Percentiles rank a stretch among this genome's conserved stretches.
Evolutionary conservation across 805 yeast species (phyloP).

Genomic region (Candida dajiaensis): DNA sequence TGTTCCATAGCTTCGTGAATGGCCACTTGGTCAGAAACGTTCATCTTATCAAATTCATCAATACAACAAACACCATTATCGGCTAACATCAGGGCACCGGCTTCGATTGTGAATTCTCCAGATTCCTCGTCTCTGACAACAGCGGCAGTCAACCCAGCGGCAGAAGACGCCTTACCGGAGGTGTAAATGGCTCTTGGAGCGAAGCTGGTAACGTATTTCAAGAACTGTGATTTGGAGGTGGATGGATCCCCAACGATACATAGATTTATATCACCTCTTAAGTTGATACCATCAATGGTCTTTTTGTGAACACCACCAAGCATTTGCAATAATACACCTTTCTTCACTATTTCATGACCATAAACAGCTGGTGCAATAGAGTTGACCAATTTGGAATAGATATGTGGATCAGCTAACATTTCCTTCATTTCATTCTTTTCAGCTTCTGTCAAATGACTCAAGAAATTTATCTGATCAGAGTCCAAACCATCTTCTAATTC

Average conservation of each 20-base stretch:
- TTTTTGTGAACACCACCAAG: slow-evolving; percentile 94
- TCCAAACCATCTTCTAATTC: slow-evolving; percentile 37
- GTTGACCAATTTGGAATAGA: slow-evolving; percentile 76
- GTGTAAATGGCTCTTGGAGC: slow-evolving; percentile 95
- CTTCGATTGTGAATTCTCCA: slow-evolving; percentile 95
- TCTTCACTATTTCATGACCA: slow-evolving; percentile 92
- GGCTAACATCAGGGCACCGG: slow-evolving; percentile 97
- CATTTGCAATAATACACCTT: slow-evolving; percentile 83
- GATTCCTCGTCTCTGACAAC: slow-evolving; percentile 96
- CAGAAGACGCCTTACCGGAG: slow-evolving; percentile 97
- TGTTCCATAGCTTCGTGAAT: slow-evolving; percentile 99
- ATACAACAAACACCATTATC: slow-evolving; percentile 98
- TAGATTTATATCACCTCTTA: slow-evolving; percentile 94
- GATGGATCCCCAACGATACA: slow-evolving; percentile 98
- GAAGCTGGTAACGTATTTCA: slow-evolving; percentile 87
- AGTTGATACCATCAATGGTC: slow-evolving; percentile 88
- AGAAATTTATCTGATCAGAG: slow-evolving; percentile 73
- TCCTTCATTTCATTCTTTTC: slow-evolving; percentile 81
- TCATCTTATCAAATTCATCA: slow-evolving; percentile 99
- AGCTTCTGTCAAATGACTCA: slow-evolving; percentile 69
- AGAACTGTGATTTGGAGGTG: slow-evolving; percentile 91
- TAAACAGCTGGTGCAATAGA: slow-evolving; percentile 95
- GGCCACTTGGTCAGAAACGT: slow-evolving; percentile 90
- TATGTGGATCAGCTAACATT: slow-evolving; percentile 86
- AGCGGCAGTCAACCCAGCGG: slow-evolving; percentile 98